These are phyloP conservation scores for Pachysandra terminalis DNA, from an alignment of 164 flowering plant genomes.

Conservation along the genomic window DNA sequence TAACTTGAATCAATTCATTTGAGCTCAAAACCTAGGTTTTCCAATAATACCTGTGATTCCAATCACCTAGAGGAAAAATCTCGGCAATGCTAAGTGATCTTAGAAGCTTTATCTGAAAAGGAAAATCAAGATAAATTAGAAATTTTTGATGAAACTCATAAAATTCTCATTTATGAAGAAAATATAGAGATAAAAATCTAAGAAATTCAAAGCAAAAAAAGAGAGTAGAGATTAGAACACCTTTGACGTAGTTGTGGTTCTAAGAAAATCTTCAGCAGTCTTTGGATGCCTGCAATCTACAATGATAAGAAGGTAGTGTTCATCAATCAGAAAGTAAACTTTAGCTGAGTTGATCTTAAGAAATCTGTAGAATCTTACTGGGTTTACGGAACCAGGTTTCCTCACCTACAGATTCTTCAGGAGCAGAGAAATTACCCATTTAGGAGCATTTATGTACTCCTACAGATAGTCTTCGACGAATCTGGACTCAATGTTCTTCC, in stretches of 20 bases:
- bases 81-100: slow-evolving; percentile 20
- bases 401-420: slow-evolving; percentile 47
- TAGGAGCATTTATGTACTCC: slow-evolving; percentile 86
- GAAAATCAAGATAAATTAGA: no score
- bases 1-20: no score
- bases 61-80: no score
- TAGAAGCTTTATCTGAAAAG: slow-evolving; percentile 20
- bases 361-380: slow-evolving; percentile 31
- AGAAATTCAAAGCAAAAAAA: no score
- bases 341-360: background rate
- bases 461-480: slow-evolving; percentile 58
- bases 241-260: slow-evolving; percentile 44
- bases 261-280: slow-evolving; percentile 64
- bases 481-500: slow-evolving; percentile 65
- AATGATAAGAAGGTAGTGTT: slow-evolving; percentile 64
- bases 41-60: no score
- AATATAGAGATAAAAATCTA: no score
- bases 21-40: no score
- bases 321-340: background rate
- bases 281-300: slow-evolving; percentile 78
- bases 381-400: slow-evolving; percentile 87
- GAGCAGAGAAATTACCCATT: slow-evolving; percentile 75
- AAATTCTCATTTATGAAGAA: no score
- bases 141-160: no score
- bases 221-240: slow-evolving; percentile 30